phyloP scores from a whole-genome alignment of 805 yeast genomes.

The Starmera dryadoides region DNA sequence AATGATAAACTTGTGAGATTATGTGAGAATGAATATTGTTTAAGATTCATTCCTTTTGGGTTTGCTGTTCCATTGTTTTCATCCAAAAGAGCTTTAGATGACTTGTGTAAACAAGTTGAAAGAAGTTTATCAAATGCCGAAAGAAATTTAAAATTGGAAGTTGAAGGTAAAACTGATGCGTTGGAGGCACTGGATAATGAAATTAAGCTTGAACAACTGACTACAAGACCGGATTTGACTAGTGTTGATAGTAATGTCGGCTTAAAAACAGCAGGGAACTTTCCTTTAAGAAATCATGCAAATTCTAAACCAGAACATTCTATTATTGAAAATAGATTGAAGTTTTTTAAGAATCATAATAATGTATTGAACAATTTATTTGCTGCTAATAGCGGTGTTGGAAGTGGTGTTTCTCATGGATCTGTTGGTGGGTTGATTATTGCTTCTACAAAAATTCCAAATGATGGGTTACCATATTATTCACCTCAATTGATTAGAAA shows the following conservation, averaged over 20 bases:
- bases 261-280: constrained; percentile 2
- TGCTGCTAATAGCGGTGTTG: neutral
- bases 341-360: constrained; percentile 1
- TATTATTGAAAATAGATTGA: constrained; percentile 9
- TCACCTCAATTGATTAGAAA: constrained; percentile 30
- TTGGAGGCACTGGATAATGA: constrained; percentile 10
- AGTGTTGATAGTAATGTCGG: neutral
- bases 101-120: constrained; percentile 7
- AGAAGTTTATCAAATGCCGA: constrained; percentile 11
- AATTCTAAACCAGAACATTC: constrained; percentile 12
- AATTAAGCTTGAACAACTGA: constrained; percentile 12
- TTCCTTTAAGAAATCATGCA: constrained; percentile 16
- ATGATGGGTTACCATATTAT: constrained; percentile 28
- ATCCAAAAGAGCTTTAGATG: constrained; percentile 5
- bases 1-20: constrained; percentile 21
- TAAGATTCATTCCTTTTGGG: constrained; percentile 34
- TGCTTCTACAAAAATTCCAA: constrained; percentile 23
- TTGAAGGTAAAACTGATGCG: constrained; percentile 11
- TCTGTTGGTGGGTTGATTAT: constrained; percentile 22
- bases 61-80: constrained; percentile 19
- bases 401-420: neutral
- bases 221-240: neutral
- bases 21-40: constrained; percentile 27
- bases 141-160: constrained; percentile 9
- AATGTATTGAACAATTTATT: neutral